Evolutionary conservation across 257 asterid species (phyloP).

Genomic region (Cinchona pubescens): DNA sequence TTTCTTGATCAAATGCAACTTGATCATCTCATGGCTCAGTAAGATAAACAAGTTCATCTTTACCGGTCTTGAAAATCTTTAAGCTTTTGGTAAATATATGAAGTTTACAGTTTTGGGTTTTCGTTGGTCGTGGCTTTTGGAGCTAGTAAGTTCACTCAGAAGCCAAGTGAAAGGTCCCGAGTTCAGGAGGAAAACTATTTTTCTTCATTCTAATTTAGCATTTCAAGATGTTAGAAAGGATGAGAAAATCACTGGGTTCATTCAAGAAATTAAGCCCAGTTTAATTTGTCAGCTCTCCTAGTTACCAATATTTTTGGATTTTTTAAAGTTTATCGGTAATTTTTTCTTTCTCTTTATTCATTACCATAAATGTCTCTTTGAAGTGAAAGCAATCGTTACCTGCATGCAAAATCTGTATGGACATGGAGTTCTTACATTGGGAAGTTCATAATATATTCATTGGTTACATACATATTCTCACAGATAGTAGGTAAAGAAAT

Average conservation of each 20-base stretch:
- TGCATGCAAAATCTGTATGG: constrained; percentile 10
- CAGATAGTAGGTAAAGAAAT: constrained; percentile 15
- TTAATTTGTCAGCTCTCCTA: constrained; percentile 29
- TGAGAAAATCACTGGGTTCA: constrained; percentile 37
- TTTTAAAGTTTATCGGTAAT: constrained; percentile 19
- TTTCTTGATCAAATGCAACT: constrained; percentile 78
- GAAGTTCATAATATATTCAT: neutral
- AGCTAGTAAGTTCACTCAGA: constrained; percentile 31
- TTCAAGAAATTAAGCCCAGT: constrained; percentile 24
- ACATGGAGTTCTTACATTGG: constrained; percentile 7
- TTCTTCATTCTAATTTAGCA: constrained; percentile 37
- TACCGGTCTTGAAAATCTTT: constrained; percentile 20
- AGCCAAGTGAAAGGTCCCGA: constrained; percentile 24
- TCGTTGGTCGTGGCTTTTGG: constrained; percentile 32
- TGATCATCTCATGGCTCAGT: constrained; percentile 67
- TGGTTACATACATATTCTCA: constrained; percentile 2
- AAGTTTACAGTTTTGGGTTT: constrained; percentile 30
- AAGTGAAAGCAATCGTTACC: constrained; percentile 8
- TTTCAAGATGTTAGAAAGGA: constrained; percentile 40
- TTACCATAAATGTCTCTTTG: constrained; percentile 16
- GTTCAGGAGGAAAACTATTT: constrained; percentile 30
- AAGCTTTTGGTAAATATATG: constrained; percentile 27
- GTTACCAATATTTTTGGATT: constrained; percentile 39
- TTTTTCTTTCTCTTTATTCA: constrained; percentile 15
- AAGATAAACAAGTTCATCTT: constrained; percentile 20